These are phyloP conservation scores for Umbellularia californica DNA, from an alignment of 164 flowering plant species.

Conservation along the genomic window DNA sequence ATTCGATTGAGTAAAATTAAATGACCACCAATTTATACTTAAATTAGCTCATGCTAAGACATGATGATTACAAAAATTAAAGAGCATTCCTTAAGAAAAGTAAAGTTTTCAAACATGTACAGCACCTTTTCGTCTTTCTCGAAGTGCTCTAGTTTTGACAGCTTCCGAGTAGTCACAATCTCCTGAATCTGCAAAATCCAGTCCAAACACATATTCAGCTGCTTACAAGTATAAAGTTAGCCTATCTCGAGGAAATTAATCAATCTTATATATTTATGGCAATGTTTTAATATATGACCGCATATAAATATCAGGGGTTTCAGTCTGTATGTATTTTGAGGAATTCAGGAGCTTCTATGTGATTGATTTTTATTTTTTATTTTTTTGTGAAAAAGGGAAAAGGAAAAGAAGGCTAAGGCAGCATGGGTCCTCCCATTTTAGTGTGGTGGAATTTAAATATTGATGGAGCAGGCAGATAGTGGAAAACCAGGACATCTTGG, in stretches of 20 bases:
- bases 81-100: background rate
- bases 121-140: constrained; percentile 90
- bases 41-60: too few species aligned
- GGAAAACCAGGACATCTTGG: too few species aligned
- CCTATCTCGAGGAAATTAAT: background rate
- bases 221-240: background rate
- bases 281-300: too few species aligned
- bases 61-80: too few species aligned
- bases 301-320: background rate
- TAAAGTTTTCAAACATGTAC: background rate
- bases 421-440: too few species aligned
- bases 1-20: too few species aligned
- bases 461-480: too few species aligned
- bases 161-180: constrained; percentile 83
- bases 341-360: too few species aligned
- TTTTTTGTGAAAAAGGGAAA: too few species aligned
- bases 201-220: constrained; percentile 7
- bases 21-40: too few species aligned
- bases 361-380: too few species aligned
- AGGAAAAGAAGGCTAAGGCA: background rate
- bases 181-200: constrained; percentile 71
- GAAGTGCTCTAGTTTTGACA: constrained; percentile 93
- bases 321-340: background rate
- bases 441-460: too few species aligned
- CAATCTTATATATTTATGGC: background rate